Evolutionary conservation across 1,284 basidiomycete species (phyloP), one percentile per base, ranked within the genome.

Genomic region (Irpex lacteus): DNA sequence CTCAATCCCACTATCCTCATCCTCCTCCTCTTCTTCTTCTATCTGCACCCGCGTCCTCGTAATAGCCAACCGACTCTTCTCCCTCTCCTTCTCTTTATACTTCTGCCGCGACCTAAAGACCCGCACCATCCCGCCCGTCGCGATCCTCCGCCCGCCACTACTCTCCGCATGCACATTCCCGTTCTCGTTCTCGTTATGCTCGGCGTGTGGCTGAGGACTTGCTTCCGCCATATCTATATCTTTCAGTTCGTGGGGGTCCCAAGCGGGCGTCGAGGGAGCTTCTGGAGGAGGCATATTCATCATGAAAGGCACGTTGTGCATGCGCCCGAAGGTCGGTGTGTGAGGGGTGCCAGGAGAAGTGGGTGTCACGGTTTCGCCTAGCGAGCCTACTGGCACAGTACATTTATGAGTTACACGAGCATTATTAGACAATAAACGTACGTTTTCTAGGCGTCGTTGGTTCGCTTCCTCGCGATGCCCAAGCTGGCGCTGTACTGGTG

Each of bases 161-260:
- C 77, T 44, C 72, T 40, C 68, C 72, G 7, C 76, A 78, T 21
- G 76, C 76, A 5, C 15, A 40, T 9, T 38, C 49, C n/a, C 52
- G 38, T 15, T 59, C 64, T 80, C 79, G 37, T 74, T 74, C 65
- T 78, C 77, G 50, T 67, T 64, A 36, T 80, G 79, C 5, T 81
- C 82, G 11, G 34, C 47, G n/a, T 36, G 44, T 44, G 57, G 63
- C 37, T 38, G 59, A 8, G 90, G 89, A 70, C 86, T 90, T 11
- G 77, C 75, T 61, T 92, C 91, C 5, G 80, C 76, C 90, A 92
- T 92, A 70, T 89, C 87, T 15, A 92, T 79, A 72, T 92, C 90
- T 26, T 80, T 78, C 32, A 84, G 66, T 66, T 91, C 72, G 1
- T 88, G 88, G 49, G 90, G 89, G 47, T 73, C 78, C 91, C 90